Evolutionary conservation across 495 filamentous ascomycete species (phyloP), one percentile per base, ranked within the genome.

Genomic region (Podospora australis): DNA sequence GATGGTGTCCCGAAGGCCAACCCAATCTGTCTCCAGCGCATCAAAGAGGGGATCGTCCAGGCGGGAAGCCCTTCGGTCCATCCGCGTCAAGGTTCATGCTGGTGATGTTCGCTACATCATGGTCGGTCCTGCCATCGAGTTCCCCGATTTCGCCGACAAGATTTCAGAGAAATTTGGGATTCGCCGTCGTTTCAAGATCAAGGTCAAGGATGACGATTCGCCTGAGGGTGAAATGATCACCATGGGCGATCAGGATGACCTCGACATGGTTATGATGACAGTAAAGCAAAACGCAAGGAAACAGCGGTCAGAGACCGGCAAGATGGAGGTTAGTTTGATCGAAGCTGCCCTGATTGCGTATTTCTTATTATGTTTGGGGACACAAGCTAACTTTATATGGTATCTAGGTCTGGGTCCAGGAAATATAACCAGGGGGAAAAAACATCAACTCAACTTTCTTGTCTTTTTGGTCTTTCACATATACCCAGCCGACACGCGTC

Each of bases 71-170:
- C 63, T 78, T 23, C 66, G 67, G 22, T 75, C 86, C 59, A 84
- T 96, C 55, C 78, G 90, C 23, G 81, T 95, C 57, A 97, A 97
- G 69, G 89, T 92, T 3, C 94, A 97, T 61, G 70, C 74, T 2
- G 88, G 89, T 34, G 92, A 98, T 60, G 94, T 87, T n/a, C 81
- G 92, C 35, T 96, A 95, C 69, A 86, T 98, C 51, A 87, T 96
- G 76, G 81, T 96, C 48, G 78, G 75, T 14, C 73, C 83, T 25
- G 77, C 74, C 7, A 72, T 91, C n/a, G 77, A 78, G 49, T 96
- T 86, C 63, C 65, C 71, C 2, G 87, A 89, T 30, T 82, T 97
- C 28, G 80, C 87, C 38, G 77, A 77, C 34, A 78, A 78, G 44
- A 84, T 98, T 48, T 75, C 84, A 40, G 82, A 86, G 44, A 98